Conservation (phyloP, 2,329 filamentous ascomycete species). For the Chlorencoelia australis region DNA sequence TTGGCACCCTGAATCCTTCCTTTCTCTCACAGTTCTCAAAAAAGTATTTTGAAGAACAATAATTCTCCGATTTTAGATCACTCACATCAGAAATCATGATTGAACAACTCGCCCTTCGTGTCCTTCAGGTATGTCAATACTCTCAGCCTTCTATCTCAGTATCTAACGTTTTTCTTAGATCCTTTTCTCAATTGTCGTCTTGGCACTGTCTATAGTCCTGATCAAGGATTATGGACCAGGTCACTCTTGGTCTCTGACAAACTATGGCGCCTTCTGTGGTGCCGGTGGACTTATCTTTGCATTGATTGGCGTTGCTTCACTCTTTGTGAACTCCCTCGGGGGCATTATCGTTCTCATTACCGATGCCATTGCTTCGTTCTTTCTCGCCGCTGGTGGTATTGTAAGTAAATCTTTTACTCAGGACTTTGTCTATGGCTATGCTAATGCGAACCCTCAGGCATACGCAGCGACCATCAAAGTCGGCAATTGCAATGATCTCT, state of each 20-base stretch:
- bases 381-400: constrained; percentile 21
- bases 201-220: constrained; percentile 18
- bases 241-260: constrained; percentile 11
- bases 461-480: constrained; percentile 17
- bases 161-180: constrained; percentile 9
- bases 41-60: too few species aligned
- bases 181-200: constrained; percentile 17
- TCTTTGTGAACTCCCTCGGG: constrained; percentile 18
- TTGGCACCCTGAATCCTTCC: too few species aligned
- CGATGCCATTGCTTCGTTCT: constrained; percentile 19
- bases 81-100: constrained; percentile 14
- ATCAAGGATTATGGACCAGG: constrained; percentile 18
- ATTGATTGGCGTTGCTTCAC: constrained; percentile 13
- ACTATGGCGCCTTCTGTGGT: constrained; percentile 22
- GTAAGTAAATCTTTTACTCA: constrained; percentile 12
- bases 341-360: constrained; percentile 16
- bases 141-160: neutral
- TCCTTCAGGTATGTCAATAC: constrained; percentile 11
- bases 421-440: neutral
- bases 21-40: too few species aligned
- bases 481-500: constrained; percentile 14
- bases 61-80: too few species aligned
- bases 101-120: constrained; percentile 15
- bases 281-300: constrained; percentile 16
- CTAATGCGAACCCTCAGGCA: constrained; percentile 14